Percentiles rank a stretch among this genome's conserved stretches.
These are phyloP conservation scores for Glycine latifolia DNA, from an alignment of 306 rosid species.

Conservation along the genomic window DNA sequence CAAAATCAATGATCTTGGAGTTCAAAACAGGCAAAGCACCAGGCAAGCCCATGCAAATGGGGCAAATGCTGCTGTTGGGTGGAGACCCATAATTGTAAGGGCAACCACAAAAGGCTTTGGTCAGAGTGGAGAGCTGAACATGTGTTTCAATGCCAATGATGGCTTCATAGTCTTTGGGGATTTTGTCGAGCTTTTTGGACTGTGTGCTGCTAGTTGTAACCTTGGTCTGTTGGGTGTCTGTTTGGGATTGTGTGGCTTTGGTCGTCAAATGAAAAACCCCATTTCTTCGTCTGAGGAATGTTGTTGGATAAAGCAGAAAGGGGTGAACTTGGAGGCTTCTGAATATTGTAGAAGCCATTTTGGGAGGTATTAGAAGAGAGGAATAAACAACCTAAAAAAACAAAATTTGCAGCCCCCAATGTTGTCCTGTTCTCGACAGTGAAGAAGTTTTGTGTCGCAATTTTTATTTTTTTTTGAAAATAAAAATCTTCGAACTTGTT, in stretches of 20 bases:
- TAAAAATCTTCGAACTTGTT: not conserved
- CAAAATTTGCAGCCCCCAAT: not conserved
- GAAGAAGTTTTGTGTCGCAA: not conserved
- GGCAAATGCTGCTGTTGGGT: slow-evolving; percentile 81
- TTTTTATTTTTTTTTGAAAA: not conserved
- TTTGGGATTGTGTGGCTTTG: slow-evolving; percentile 68
- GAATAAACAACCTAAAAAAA: not conserved
- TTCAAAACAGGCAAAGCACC: slow-evolving; percentile 92
- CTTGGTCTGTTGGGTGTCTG: slow-evolving; percentile 66
- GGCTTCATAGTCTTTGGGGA: slow-evolving; percentile 76
- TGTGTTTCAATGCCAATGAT: slow-evolving; percentile 91
- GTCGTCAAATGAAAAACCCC: slow-evolving; percentile 58
- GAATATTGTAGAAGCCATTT: slow-evolving; percentile 73
- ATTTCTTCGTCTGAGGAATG: slow-evolving; percentile 55
- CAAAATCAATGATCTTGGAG: slow-evolving; percentile 77
- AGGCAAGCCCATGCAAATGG: slow-evolving; percentile 96
- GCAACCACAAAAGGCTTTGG: slow-evolving; percentile 90
- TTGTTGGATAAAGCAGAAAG: slow-evolving; percentile 56
- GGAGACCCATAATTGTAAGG: slow-evolving; percentile 81
- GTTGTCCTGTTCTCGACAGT: not conserved
- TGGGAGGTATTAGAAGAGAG: not conserved
- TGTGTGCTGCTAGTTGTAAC: slow-evolving; percentile 56
- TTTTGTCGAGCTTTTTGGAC: slow-evolving; percentile 60
- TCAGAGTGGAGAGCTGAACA: slow-evolving; percentile 88
- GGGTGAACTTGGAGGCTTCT: slow-evolving; percentile 72